Conservation (phyloP, 2,329 filamentous ascomycete species). For the Alternaria dauci region DNA sequence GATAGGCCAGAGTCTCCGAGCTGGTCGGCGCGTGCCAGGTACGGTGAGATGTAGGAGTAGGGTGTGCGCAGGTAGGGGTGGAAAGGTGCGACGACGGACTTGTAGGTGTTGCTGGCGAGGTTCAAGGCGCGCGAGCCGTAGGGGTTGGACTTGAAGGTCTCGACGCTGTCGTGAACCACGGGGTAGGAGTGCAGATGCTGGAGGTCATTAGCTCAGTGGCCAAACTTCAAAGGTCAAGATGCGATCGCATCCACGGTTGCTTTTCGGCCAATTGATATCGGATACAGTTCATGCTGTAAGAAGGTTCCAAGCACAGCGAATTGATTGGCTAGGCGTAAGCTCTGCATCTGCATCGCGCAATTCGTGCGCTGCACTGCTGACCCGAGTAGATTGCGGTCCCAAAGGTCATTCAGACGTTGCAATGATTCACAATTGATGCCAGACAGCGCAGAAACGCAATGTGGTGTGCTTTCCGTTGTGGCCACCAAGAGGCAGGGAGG, state of each 20-base stretch:
- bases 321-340: slow-evolving; percentile 19
- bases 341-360: slow-evolving; percentile 20
- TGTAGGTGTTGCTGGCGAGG: slow-evolving; percentile 77
- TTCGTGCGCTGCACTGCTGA: slow-evolving; percentile 15
- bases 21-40: slow-evolving; percentile 80
- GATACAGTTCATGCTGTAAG: not conserved
- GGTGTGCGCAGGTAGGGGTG: slow-evolving; percentile 80
- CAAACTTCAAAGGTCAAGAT: not conserved
- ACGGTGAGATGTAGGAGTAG: slow-evolving; percentile 83
- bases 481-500: not conserved
- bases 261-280: not conserved
- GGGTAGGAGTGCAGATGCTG: slow-evolving; percentile 89
- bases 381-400: slow-evolving; percentile 14
- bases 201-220: slow-evolving; percentile 11
- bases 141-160: slow-evolving; percentile 80
- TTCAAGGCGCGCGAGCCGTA: slow-evolving; percentile 84
- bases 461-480: not conserved
- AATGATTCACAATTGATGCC: not conserved
- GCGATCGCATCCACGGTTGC: not conserved
- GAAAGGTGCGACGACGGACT: slow-evolving; percentile 78
- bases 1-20: slow-evolving; percentile 50
- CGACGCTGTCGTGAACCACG: slow-evolving; percentile 78
- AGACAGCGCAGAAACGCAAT: not conserved
- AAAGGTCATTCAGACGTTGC: slow-evolving; percentile 10
- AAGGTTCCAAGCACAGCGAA: slow-evolving; percentile 8